Base-by-base conservation (phyloP, 805 yeast genomes). In the Sporopachydermia quercuum region DNA sequence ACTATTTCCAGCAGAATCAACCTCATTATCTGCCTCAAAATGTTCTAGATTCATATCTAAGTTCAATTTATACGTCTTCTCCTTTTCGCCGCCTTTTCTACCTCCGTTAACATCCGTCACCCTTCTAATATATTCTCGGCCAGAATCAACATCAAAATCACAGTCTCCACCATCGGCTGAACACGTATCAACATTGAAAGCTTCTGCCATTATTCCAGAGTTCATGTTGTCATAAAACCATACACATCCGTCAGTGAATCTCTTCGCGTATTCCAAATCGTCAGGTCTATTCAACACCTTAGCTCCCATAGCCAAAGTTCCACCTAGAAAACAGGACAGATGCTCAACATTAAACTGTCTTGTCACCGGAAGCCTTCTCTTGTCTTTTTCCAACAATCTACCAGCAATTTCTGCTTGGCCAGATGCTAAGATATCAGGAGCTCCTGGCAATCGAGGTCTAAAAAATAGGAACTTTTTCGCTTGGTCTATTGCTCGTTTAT, bases 281-380 rank as follows among this genome's bases (percentile, higher is more conserved):
- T 50, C 52, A 4, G 62, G 57, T 6, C 58, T 47, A 16, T 47
- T 49, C 15, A 71, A 58, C 1, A 70, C 41, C 37, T 56, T 63
- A 4, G 71, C 58, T 2, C 71, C 72, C 17, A 72, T 48, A 0
- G 70, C 70, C 48, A 67, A 57, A 65, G 69, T 70, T 2, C 76
- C 72, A 13, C 76, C 78, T 3, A 70, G 56, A 41, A 66, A 70
- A 47, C 80, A 74, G 4, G 68, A 51, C 37, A 70, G 54, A 44
- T 70, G 74, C 18, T 66, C 57, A 61, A 66, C 62, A 42, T 66
- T 68, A 36, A 58, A 45, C 15, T 56, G 52, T 38, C 57, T 55
- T 23, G 50, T 42, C n/a, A n/a, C n/a, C n/a, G n/a, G n/a, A 35
- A 54, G 33, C 6, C 8, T 5, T 37, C 23, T 50, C 45, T 6